A percentile compares a stretch with the other conserved stretches of the same genome.
These are phyloP conservation scores for Dryas drummondii DNA, from an alignment of 306 rosid species.

Conservation along the genomic window DNA sequence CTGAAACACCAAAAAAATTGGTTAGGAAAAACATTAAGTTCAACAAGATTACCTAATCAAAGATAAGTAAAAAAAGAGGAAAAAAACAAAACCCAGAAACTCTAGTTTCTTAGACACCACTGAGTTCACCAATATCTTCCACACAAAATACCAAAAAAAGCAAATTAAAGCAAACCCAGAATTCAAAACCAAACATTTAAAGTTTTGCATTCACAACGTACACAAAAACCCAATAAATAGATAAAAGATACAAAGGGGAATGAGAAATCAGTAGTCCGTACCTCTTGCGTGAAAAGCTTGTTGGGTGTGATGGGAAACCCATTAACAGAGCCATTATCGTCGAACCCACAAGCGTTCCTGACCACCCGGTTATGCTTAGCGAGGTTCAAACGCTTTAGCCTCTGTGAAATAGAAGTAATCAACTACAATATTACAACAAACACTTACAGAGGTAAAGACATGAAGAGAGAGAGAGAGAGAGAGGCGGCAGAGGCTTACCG, in stretches of 20 bases:
- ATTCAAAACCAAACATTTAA: constrained; percentile 16
- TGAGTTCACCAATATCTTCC: constrained; percentile 10
- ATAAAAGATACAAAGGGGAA: constrained; percentile 6
- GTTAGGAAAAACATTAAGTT: background rate
- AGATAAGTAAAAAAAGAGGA: background rate
- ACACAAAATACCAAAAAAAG: background rate
- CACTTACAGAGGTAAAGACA: background rate
- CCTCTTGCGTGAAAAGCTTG: constrained; percentile 89
- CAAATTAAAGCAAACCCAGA: constrained; percentile 16
- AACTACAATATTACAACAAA: background rate
- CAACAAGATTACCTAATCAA: constrained; percentile 1
- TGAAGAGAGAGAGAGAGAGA: background rate
- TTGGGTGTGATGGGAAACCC: constrained; percentile 64
- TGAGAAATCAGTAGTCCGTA: constrained; percentile 17
- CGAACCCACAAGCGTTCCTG: constrained; percentile 59
- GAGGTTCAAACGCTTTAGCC: constrained; percentile 51
- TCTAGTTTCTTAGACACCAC: constrained; percentile 20
- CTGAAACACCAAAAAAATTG: constrained; percentile 40
- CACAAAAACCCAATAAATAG: constrained; percentile 9
- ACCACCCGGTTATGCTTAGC: constrained; percentile 44
- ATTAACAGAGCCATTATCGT: constrained; percentile 50
- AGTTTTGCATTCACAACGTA: background rate
- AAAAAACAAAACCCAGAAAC: background rate
- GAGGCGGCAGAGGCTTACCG: constrained; percentile 34
- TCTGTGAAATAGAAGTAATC: constrained; percentile 36